Evolutionary conservation across 2,329 filamentous ascomycete genomes (phyloP).

Genomic region (Ceratocystis alfenasii): DNA sequence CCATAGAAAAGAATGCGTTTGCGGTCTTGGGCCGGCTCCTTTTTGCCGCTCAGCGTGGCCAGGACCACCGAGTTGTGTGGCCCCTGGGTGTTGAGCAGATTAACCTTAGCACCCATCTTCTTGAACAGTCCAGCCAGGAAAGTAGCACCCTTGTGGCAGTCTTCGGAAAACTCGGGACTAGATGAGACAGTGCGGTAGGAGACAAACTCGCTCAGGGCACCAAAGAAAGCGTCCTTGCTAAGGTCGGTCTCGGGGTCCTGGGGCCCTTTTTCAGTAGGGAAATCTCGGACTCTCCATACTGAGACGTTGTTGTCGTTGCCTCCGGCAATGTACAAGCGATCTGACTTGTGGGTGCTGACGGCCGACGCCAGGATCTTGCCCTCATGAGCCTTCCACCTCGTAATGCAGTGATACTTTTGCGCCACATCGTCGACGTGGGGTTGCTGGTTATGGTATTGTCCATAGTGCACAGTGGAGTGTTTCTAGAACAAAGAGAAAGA

Average conservation of each 20-base stretch:
- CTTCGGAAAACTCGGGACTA: constrained; percentile 70
- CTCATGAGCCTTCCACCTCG: constrained; percentile 69
- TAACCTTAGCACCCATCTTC: constrained; percentile 76
- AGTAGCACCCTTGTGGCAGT: constrained; percentile 84
- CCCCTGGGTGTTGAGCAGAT: constrained; percentile 74
- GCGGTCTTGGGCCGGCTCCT: constrained; percentile 48
- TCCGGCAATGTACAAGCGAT: constrained; percentile 83
- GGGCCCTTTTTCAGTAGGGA: constrained; percentile 27
- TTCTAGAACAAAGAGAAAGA: constrained; percentile 35
- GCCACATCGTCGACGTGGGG: constrained; percentile 42
- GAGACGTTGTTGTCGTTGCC: constrained; percentile 84
- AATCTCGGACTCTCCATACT: constrained; percentile 64
- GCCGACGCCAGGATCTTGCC: constrained; percentile 81
- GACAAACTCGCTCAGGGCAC: constrained; percentile 71
- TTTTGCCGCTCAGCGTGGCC: constrained; percentile 73
- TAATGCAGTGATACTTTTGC: constrained; percentile 69
- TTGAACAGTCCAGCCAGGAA: constrained; percentile 86
- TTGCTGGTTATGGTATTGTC: constrained; percentile 39
- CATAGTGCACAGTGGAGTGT: constrained; percentile 55
- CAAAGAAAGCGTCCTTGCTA: constrained; percentile 44
- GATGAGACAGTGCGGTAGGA: constrained; percentile 88
- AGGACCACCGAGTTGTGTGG: constrained; percentile 84
- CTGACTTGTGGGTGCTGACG: constrained; percentile 54
- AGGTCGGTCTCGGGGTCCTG: constrained; percentile 29
- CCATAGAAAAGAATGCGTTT: constrained; percentile 95